A percentile compares a stretch with the other conserved stretches of the same genome.
These are phyloP conservation scores for Chrysopogon serrulatus DNA, from an alignment of 176 grass and related monocot genomes.

Conservation along the genomic window DNA sequence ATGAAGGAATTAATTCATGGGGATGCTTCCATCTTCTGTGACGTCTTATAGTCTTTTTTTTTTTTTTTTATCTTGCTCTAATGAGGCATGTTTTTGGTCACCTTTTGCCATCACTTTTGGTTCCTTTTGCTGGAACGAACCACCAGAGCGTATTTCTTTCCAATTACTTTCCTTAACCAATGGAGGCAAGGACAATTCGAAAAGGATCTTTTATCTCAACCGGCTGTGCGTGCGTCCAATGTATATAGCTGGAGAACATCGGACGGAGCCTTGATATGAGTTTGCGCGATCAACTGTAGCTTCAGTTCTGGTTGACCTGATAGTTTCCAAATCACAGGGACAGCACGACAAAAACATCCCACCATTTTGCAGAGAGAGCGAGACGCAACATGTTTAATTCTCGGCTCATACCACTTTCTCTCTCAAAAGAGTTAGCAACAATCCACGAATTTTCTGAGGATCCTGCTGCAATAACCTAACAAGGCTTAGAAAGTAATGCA, in stretches of 20 bases:
- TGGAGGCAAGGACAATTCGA: not conserved
- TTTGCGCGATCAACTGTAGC: not conserved
- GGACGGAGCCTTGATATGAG: not conserved
- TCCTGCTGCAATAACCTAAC: not conserved
- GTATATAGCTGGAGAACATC: not conserved
- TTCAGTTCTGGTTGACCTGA: not conserved
- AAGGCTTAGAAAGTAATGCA: not conserved
- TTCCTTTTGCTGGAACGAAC: not conserved
- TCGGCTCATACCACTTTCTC: not conserved
- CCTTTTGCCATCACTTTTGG: not conserved
- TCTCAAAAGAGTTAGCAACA: not conserved
- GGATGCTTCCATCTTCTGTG: not conserved
- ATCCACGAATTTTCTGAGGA: not conserved
- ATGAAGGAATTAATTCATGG: too few species aligned
- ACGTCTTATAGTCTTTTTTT: not conserved
- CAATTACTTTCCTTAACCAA: not conserved
- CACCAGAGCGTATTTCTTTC: conserved; percentile 7
- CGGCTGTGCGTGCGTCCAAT: not conserved
- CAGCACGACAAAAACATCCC: not conserved
- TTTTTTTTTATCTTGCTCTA: not conserved
- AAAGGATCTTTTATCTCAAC: conserved; percentile 37
- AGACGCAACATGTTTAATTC: not conserved
- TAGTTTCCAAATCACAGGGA: not conserved
- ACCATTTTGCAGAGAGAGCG: not conserved
- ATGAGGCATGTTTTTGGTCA: conserved; percentile 12